Base-by-base conservation (phyloP, 768 basidiomycete species). In the Pisolithus sp. region DNA sequence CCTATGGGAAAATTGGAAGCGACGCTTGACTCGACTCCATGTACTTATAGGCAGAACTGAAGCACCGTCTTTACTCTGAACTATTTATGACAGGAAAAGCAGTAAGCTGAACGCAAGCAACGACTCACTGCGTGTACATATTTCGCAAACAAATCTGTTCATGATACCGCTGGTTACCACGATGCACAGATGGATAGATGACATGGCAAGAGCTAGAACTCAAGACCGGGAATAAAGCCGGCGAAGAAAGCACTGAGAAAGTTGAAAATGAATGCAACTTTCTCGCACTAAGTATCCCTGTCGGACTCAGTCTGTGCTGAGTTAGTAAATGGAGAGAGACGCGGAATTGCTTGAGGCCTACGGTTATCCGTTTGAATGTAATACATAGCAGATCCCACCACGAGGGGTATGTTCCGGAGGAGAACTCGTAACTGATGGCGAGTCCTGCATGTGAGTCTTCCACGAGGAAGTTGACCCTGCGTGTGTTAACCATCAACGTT, bases 241-340 rank as follows among this genome's bases (percentile, higher is more conserved):
- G 83, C 79, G 28, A 85, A 41, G 68, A 94, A 94, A 0, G 90
- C 82, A 2, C 78, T 59, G 6, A 86, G 38, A 65, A 86, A 90
- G 63, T 73, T 79, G 50, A 80, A 74, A 6, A 77, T 75, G 36
- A 91, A 67, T 0, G 89, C 81, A 7, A 93, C 85, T 65, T 95
- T 95, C 68, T 97, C 93, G 0, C 86, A 88, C n/a, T n/a, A n/a
- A n/a, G n/a, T 3, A 89, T 89, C 20, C 91, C 67, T 91, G 86
- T 61, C 95, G 93, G 3, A 97, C 83, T 40, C 95, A 69, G 72
- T 95, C 87, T 89, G 49, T 7, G 24, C 51, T n/a, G 13, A 5
- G 28, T 48, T 36, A 37, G 1, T 7, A 51, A 34, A 47, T n/a
- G 51, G 20, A 45, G 8, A 36, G 17, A 6, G 45, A 28, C 21